Evolutionary conservation across 129 eudicot genomes (phyloP), one percentile per base, ranked within the genome.

Genomic region (Rutidosis leptorrhynchoides): DNA sequence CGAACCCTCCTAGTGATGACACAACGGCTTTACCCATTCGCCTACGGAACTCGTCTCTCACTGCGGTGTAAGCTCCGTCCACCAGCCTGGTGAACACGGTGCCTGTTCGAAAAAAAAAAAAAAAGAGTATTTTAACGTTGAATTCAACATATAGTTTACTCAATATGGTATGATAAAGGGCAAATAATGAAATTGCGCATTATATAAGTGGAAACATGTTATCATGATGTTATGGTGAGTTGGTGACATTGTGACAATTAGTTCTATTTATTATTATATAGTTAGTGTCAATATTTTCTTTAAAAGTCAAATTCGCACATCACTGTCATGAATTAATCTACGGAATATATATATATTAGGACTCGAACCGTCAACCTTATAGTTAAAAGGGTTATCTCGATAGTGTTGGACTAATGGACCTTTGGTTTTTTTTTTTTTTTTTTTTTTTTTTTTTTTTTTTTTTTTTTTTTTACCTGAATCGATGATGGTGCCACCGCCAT

Each of bases 1-100:
- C 99, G 57, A 94, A 94, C 0, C 97, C 97, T 0, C 99, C 99
- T 1, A 94, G 90, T 1, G 99, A 84, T 0, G 95, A 59, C 27
- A 89, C 90, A 0, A 73, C 74, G 10, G 88, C 88, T 37, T 75
- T 79, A 0, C 94, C 88, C 97, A 94, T 86, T 27, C 95, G 81
- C 5, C 85, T 64, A 25, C 95, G 65, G 71, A 94, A 80, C 62
- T 94, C 99, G 69, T 86, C 74, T 32, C 97, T 45, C 32, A 94
- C 87, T 0, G 93, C 97, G 3, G 66, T 75, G 90, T 94, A 94
- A 67, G 95, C 99, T 11, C 88, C 90, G 48, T 70, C 65, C 40
- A 86, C 94, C 5, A 94, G 81, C 33, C 90, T 75, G 0, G 95
- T 86, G 82, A 84, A 89, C 25, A 86, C 95, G 0, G 99, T 94